Evolutionary conservation across 306 rosid species (phyloP), one percentile per base, ranked within the genome.

Genomic region (Benincasa hispida): DNA sequence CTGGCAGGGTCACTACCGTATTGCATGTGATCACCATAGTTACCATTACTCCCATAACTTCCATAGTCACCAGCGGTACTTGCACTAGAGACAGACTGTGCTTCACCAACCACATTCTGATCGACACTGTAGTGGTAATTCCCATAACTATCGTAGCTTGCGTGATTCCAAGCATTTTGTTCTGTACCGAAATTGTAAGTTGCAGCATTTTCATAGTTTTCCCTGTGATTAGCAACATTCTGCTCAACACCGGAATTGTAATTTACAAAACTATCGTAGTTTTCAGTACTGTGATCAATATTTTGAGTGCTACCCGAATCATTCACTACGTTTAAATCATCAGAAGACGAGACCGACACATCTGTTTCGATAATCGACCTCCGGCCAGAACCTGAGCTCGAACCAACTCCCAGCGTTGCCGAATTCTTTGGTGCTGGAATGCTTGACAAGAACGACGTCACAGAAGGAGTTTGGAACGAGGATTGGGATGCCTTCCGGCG

Each of bases 381-480:
- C 12, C 97, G 82, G 21, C 93, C 90, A 0, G 93, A 85, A 32
- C 91, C 89, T 0, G 88, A 84, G 28, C 86, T 74, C 7, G 88
- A 39, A 77, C 83, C 83, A 78, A 79, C 86, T 10, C 99, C 99
- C 75, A 92, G 83, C 0, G 90, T 86, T 10, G 89, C 61, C 3
- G 97, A 54, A 81, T 89, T 84, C 76, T 62, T 89, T 1, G 99
- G 93, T 0, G 98, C 99, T n/a, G 99, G 97, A 42, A 94, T 86
- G 68, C 70, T 79, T 14, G 93, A 87, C 22, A 92, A 76, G 85
- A 91, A 91, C 37, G 96, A 88, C 80, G 80, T 80, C 27, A 81
- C 98, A 1, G 91, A 82, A 27, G 87, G 50, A 5, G 90, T 51
- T 80, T 89, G 86, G 39, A 80, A 77, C 28, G 75, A 61, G 47